Evolutionary conservation across 139 green algal genomes (phyloP).

Genomic region (Raphidocelis subcapitata): DNA sequence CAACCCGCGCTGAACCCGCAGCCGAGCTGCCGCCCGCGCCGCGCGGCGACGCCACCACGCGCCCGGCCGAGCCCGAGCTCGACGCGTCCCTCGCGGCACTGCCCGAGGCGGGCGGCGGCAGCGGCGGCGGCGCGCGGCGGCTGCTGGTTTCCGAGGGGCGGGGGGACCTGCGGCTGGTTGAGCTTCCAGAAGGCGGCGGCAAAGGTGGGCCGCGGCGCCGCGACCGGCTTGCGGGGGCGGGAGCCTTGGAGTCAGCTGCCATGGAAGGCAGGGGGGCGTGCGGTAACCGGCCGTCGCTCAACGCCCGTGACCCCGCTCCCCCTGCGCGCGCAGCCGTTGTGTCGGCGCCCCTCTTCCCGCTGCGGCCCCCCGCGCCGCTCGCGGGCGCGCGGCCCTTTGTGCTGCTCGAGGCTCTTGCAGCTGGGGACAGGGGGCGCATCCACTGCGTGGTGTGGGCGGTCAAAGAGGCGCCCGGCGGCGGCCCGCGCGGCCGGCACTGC

Average conservation of each 20-base stretch:
- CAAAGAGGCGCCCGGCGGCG: slow-evolving; percentile 10
- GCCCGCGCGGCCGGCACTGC: slow-evolving; percentile 9
- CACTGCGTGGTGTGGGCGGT: background rate
- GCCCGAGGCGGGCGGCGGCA: background rate
- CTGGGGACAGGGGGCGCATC: background rate
- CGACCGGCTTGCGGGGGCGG: no score
- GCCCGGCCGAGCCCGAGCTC: background rate
- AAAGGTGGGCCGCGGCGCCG: no score
- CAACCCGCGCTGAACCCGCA: no score
- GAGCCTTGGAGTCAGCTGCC: no score
- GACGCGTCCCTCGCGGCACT: background rate
- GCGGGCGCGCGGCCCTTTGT: slow-evolving; percentile 37
- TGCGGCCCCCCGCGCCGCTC: slow-evolving; percentile 31
- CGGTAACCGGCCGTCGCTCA: no score
- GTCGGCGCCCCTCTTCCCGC: background rate
- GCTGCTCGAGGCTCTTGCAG: slow-evolving; percentile 33
- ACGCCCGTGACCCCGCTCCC: no score
- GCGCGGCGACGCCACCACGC: no score
- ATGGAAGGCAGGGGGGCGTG: no score
- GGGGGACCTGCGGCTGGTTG: background rate
- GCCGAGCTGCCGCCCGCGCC: no score
- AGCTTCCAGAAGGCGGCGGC: no score
- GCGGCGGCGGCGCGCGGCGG: background rate
- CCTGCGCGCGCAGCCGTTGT: background rate
- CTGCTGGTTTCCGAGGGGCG: background rate